Evolutionary conservation across 2,329 filamentous ascomycete species (phyloP).

Genomic region (Aspergillus uvarum): DNA sequence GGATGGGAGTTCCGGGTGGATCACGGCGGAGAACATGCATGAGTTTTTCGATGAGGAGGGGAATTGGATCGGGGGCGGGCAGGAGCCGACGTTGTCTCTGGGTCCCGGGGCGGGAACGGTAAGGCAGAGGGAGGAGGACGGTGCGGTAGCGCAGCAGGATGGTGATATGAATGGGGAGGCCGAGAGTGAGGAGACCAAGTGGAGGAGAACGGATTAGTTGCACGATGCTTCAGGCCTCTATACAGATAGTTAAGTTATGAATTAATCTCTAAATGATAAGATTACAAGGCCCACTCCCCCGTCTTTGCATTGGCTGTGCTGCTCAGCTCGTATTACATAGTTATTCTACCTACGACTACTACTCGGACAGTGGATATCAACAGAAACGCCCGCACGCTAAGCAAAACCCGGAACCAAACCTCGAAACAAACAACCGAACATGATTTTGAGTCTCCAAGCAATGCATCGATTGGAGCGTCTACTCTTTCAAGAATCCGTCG

Average conservation of each 20-base stretch:
- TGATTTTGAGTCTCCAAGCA: neutral
- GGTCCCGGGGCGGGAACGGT: constrained; percentile 66
- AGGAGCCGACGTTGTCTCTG: constrained; percentile 39
- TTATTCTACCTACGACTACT: constrained; percentile 23
- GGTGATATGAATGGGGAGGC: constrained; percentile 38
- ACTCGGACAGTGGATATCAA: constrained; percentile 14
- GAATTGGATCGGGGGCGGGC: constrained; percentile 66
- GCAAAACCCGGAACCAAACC: constrained; percentile 8
- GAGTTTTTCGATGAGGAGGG: constrained; percentile 80
- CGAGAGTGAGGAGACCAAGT: constrained; percentile 51
- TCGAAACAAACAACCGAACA: neutral
- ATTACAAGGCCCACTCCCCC: neutral
- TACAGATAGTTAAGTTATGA: neutral
- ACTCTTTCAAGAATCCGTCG: constrained; percentile 40
- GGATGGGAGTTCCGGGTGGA: constrained; percentile 52
- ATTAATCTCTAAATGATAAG: neutral
- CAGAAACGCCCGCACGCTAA: constrained; percentile 2
- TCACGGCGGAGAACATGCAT: constrained; percentile 87
- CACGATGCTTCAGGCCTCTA: neutral
- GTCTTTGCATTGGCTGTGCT: neutral
- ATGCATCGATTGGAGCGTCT: constrained; percentile 1
- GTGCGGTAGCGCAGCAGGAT: constrained; percentile 46
- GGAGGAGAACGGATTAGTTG: constrained; percentile 51
- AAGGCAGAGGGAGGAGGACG: constrained; percentile 60
- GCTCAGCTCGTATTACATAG: constrained; percentile 1